phyloP scores from a whole-genome alignment of 805 yeast genomes.

The Barnettozyma salicaria region DNA sequence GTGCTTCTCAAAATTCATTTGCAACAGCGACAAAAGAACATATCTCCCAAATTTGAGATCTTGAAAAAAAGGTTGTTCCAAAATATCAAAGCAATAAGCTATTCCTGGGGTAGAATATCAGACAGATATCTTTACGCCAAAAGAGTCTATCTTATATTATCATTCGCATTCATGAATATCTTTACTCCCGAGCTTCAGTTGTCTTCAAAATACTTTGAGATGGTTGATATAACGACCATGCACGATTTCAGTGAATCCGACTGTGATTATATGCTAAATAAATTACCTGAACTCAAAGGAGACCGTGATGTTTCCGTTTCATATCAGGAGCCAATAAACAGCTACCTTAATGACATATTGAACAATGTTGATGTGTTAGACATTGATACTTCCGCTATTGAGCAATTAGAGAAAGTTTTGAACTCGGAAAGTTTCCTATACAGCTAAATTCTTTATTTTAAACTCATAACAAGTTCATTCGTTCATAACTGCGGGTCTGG shows the following conservation, averaged over 20 bases:
- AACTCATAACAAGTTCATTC: no score
- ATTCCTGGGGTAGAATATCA: constrained; percentile 4
- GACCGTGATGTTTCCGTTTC: constrained; percentile 2
- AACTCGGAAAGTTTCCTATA: constrained; percentile 2
- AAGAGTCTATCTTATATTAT: constrained; percentile 8
- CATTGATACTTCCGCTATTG: constrained; percentile 5
- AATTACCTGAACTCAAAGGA: constrained; percentile 5
- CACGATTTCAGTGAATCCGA: background rate
- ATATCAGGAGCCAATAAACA: constrained; percentile 4
- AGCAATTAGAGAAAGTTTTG: constrained; percentile 6
- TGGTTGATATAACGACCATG: no score
- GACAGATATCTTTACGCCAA: constrained; percentile 7
- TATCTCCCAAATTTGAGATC: background rate
- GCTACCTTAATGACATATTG: constrained; percentile 5
- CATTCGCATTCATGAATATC: constrained; percentile 4
- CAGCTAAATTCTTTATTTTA: no score
- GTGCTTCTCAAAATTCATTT: constrained; percentile 4
- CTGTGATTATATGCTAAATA: background rate
- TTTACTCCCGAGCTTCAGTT: background rate
- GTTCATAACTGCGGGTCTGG: no score
- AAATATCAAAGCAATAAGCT: constrained; percentile 8
- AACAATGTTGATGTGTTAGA: constrained; percentile 1
- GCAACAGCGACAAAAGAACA: background rate
- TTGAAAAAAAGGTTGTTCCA: constrained; percentile 1
- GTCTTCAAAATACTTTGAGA: no score